A percentile compares a stretch with the other conserved stretches of the same genome.
These are phyloP conservation scores for Avicennia marina DNA, from an alignment of 257 asterid genomes.

Conservation along the genomic window DNA sequence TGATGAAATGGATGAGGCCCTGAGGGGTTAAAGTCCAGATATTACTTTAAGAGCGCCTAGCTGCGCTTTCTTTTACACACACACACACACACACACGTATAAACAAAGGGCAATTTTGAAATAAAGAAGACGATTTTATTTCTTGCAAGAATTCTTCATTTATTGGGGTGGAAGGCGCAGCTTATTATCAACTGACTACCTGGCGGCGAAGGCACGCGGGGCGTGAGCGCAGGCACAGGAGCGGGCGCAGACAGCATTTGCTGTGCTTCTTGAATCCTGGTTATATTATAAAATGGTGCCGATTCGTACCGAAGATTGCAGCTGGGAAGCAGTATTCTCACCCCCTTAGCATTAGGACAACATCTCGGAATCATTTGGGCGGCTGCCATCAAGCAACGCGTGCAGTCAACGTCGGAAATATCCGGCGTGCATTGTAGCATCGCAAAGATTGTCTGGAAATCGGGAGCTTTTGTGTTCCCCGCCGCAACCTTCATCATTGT, in stretches of 20 bases:
- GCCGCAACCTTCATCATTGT: constrained; percentile 27
- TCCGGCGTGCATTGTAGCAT: constrained; percentile 35
- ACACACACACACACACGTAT: neutral
- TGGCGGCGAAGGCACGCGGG: neutral
- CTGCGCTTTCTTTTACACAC: too few species aligned
- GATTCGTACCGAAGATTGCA: constrained; percentile 27
- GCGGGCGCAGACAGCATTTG: too few species aligned
- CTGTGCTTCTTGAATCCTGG: constrained; percentile 26
- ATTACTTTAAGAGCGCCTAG: too few species aligned
- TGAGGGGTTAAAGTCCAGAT: too few species aligned
- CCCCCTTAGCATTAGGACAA: constrained; percentile 24
- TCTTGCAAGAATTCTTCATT: too few species aligned
- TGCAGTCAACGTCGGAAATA: constrained; percentile 23
- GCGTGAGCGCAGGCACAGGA: neutral
- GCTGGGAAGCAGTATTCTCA: constrained; percentile 24
- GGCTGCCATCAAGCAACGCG: constrained; percentile 17
- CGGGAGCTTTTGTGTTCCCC: neutral
- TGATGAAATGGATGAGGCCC: neutral
- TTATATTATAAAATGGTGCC: constrained; percentile 9
- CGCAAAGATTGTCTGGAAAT: constrained; percentile 19
- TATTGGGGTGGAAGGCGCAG: too few species aligned
- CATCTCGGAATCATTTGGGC: neutral
- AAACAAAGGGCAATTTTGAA: neutral
- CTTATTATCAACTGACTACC: too few species aligned
- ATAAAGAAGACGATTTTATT: too few species aligned